These are phyloP conservation scores for Neopestalotiopsis rosae DNA, from an alignment of 2,329 filamentous ascomycete genomes.

Conservation along the genomic window DNA sequence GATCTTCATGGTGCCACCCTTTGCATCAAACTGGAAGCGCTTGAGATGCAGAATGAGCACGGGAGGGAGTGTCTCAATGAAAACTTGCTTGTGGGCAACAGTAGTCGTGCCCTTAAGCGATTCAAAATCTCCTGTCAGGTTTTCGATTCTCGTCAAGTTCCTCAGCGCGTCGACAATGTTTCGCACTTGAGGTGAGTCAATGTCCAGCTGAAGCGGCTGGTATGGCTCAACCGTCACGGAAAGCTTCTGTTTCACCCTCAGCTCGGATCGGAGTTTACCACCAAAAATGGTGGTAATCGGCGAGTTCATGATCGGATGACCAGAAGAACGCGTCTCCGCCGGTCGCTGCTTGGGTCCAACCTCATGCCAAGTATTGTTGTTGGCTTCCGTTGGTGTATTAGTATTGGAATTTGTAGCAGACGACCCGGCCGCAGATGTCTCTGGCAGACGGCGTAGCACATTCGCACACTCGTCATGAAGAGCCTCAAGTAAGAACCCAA, in stretches of 20 bases:
- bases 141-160: constrained; percentile 82
- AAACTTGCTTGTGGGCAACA: constrained; percentile 88
- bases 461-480: constrained; percentile 90
- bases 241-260: constrained; percentile 85
- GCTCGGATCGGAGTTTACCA: constrained; percentile 86
- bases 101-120: constrained; percentile 78
- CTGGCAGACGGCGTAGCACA: constrained; percentile 66
- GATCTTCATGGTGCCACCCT: constrained; percentile 91
- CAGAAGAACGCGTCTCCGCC: constrained; percentile 85
- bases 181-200: constrained; percentile 82
- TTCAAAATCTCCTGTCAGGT: constrained; percentile 83
- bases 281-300: constrained; percentile 95
- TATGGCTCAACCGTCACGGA: constrained; percentile 94
- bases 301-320: constrained; percentile 72
- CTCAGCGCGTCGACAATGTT: constrained; percentile 93
- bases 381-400: constrained; percentile 47
- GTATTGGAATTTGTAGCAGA: constrained; percentile 38
- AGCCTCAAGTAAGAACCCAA: constrained; percentile 90
- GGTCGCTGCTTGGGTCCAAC: constrained; percentile 92
- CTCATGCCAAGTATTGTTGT: constrained; percentile 82
- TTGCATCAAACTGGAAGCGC: constrained; percentile 93
- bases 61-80: constrained; percentile 89
- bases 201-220: constrained; percentile 92
- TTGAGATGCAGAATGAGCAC: constrained; percentile 95
- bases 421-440: constrained; percentile 30